Base-by-base conservation (phyloP, 805 yeast genomes). In the Isabelozyma gotoi region DNA sequence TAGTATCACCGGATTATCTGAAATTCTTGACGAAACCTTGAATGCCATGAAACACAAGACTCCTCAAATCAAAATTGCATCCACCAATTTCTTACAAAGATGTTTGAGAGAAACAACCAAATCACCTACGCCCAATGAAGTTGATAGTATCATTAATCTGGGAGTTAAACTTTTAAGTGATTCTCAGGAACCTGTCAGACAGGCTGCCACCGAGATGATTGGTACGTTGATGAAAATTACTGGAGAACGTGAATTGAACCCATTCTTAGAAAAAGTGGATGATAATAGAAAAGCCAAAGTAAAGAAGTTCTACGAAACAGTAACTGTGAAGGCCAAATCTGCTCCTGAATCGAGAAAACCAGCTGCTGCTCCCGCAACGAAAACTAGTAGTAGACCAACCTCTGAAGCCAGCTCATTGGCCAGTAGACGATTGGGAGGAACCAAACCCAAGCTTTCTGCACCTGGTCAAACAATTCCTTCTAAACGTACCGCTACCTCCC, bases 201-300 rank as follows among this genome's bases (percentile, higher is more conserved):
- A 82, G 40, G 81, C 83, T 4, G 85, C 92, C 0, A 84, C 89
- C 36, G 87, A 84, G 55, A 73, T 83, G 51, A 76, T 90, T 31
- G 98, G 97, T 5, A 81, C 87, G 0, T 62, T 90, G 39, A 84
- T 88, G 84, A 88, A 86, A 61, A 76, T 89, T n/a, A 74, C 83
- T 11, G 97, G 96, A 0, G 85, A 80, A 55, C 70, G 90, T 41
- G 83, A 80, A 40, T 65, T 89, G 50, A 78, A 68, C 40, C 70
- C 76, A 3, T 75, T 75, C 38, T 59, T 88, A 42, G 90, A 81
- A 14, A 77, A 77, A n/a, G 70, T 92, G 38, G 97, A 92, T 55
- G 88, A 84, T 39, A 77, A 82, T 52, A 81, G 92, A 60, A 79
- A 77, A 62, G 52, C 65, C 32, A 88, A 89, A 56, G 85, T 92